Percentiles rank a stretch among this genome's conserved stretches.
These are phyloP conservation scores for Acanthamoeba triangularis DNA, from an alignment of 208 protist species.

Conservation along the genomic window DNA sequence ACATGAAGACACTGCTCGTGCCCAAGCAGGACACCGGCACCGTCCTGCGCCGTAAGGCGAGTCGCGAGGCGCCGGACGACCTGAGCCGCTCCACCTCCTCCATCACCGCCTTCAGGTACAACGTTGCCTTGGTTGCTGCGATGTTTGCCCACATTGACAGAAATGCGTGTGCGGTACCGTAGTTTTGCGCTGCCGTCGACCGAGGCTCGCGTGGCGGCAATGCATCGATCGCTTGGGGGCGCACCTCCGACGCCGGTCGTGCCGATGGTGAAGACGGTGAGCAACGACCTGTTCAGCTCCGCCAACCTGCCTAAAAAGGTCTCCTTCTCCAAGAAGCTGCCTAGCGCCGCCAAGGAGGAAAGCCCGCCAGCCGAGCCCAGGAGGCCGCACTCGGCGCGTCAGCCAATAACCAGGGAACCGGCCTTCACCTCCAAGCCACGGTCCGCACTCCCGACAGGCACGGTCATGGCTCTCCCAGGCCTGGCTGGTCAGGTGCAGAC, in stretches of 20 bases:
- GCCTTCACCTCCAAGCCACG: too few species aligned
- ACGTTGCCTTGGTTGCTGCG: too few species aligned
- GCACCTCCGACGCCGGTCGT: not conserved
- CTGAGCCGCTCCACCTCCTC: not conserved
- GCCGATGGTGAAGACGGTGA: not conserved
- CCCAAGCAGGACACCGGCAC: constrained; percentile 38
- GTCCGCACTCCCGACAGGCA: too few species aligned
- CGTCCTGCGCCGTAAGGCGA: not conserved
- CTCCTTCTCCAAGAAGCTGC: not conserved
- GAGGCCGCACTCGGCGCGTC: too few species aligned
- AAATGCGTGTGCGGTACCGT: not conserved
- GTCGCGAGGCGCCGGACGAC: not conserved
- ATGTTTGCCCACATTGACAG: not conserved
- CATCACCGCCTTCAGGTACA: not conserved
- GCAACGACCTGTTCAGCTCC: not conserved
- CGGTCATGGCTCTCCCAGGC: too few species aligned
- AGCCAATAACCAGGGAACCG: too few species aligned
- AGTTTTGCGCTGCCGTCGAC: not conserved
- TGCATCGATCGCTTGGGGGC: too few species aligned
- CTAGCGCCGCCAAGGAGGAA: too few species aligned
- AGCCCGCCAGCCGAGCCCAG: too few species aligned
- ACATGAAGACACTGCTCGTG: not conserved
- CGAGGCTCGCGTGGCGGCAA: too few species aligned
- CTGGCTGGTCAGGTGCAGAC: too few species aligned
- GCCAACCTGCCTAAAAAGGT: not conserved